Conservation (phyloP, 805 yeast genomes). For the Candida sakaeoensis region DNA sequence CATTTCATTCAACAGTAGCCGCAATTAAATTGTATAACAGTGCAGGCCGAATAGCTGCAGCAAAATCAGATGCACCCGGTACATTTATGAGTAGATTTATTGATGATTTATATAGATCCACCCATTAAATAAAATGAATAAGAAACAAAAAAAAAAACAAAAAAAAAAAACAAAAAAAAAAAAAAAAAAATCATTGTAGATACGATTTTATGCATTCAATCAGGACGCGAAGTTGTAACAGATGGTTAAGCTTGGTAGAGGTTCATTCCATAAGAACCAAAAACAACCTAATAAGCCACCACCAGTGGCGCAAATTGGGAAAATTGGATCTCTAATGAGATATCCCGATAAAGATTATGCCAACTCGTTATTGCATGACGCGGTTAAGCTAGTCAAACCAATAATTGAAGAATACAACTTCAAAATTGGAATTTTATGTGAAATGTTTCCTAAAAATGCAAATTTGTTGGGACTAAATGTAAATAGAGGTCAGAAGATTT, state of each 20-base stretch:
- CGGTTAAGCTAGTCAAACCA: constrained; percentile 73
- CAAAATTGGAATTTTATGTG: constrained; percentile 66
- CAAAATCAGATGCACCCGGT: constrained; percentile 47
- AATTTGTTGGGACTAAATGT: constrained; percentile 77
- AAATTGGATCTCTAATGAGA: constrained; percentile 35
- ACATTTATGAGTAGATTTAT: constrained; percentile 46
- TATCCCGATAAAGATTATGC: constrained; percentile 38
- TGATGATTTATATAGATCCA: constrained; percentile 30
- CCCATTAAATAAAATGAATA: constrained; percentile 8
- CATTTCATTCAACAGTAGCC: constrained; percentile 45
- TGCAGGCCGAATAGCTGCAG: constrained; percentile 57
- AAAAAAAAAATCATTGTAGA: neutral
- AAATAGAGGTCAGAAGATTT: constrained; percentile 68
- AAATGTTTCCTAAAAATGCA: constrained; percentile 72
- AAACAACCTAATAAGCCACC: constrained; percentile 22
- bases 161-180: too few relatives aligned
- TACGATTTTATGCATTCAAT: too few relatives aligned
- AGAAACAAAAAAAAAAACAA: too few relatives aligned
- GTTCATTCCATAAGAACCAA: constrained; percentile 3
- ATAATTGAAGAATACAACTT: constrained; percentile 66
- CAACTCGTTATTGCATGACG: constrained; percentile 54
- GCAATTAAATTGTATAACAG: constrained; percentile 59
- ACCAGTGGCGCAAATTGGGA: constrained; percentile 32
- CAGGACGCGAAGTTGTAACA: neutral
- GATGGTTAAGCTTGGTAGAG: constrained; percentile 11